Evolutionary conservation across 2,329 filamentous ascomycete species (phyloP).

Genomic region (Pseudogymnoascus sp.): DNA sequence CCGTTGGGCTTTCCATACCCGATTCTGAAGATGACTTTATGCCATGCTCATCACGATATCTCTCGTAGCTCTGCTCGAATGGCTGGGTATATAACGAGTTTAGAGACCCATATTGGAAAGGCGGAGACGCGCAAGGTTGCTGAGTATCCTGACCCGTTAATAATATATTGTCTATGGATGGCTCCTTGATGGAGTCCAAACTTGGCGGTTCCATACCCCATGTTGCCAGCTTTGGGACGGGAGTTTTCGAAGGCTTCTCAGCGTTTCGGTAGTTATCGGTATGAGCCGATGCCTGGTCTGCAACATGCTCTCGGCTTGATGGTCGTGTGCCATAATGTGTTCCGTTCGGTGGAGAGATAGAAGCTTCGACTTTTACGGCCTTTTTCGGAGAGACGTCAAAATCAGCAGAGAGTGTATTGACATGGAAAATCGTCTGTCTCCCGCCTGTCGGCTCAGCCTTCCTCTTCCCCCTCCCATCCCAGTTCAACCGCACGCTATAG

Average conservation of each 20-base stretch:
- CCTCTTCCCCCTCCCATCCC: slow-evolving; percentile 63
- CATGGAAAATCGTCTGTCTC: background rate
- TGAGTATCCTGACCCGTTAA: slow-evolving; percentile 9
- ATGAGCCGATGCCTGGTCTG: background rate
- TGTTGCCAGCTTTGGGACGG: background rate
- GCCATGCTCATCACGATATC: slow-evolving; percentile 16
- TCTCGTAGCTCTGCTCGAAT: slow-evolving; percentile 21
- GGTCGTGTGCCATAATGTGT: background rate
- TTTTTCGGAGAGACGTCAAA: background rate
- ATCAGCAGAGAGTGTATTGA: background rate
- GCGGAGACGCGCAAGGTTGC: slow-evolving; percentile 11
- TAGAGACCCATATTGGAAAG: slow-evolving; percentile 8
- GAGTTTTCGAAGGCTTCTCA: background rate
- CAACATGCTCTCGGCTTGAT: background rate
- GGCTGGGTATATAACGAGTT: slow-evolving; percentile 9
- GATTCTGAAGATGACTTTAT: slow-evolving; percentile 22
- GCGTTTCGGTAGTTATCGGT: background rate
- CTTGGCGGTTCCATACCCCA: background rate
- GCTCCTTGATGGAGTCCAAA: background rate
- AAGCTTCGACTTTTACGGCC: background rate
- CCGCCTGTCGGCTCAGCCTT: slow-evolving; percentile 32
- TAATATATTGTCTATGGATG: background rate
- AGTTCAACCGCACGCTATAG: slow-evolving; percentile 73
- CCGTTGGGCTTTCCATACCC: slow-evolving; percentile 16
- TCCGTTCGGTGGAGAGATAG: background rate